These are phyloP conservation scores for Vaccinium myrtillus DNA, from an alignment of 148 eudicot genomes.

Conservation along the genomic window DNA sequence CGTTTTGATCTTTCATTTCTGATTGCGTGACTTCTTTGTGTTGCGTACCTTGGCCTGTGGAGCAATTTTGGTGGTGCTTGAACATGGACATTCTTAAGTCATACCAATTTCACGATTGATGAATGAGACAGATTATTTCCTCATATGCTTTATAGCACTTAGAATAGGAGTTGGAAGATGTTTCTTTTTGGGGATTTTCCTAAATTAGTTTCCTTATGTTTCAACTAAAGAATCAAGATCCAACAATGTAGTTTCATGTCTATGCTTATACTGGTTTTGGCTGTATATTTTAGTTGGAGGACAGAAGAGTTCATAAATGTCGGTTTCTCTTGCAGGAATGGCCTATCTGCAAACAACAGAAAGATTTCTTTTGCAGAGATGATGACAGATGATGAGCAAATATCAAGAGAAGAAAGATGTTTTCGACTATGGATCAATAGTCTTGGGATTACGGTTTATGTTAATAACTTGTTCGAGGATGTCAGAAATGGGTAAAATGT, in stretches of 20 bases:
- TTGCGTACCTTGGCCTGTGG: not conserved
- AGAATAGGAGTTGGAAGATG: not conserved
- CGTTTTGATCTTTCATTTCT: not conserved
- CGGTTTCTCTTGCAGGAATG: slow-evolving; percentile 62
- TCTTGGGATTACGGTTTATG: slow-evolving; percentile 73
- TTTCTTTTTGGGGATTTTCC: not conserved
- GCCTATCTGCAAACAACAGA: slow-evolving; percentile 72
- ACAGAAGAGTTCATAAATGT: not conserved
- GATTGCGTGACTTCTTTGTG: not conserved
- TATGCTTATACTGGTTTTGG: not conserved
- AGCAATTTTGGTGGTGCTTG: not conserved
- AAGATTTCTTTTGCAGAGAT: slow-evolving; percentile 88
- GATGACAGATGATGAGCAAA: slow-evolving; percentile 92
- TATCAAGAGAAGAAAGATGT: slow-evolving; percentile 96
- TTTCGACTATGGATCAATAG: slow-evolving; percentile 98
- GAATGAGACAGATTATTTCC: not conserved
- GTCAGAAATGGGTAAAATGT: slow-evolving; percentile 84
- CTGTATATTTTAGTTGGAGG: not conserved
- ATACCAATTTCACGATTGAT: not conserved
- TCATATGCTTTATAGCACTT: not conserved
- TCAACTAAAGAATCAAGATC: not conserved
- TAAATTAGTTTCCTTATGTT: not conserved
- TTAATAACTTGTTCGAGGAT: slow-evolving; percentile 92
- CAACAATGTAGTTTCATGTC: not conserved
- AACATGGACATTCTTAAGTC: slow-evolving; percentile 1